Conservation (phyloP, 495 filamentous ascomycete genomes). For the Niebla homalea region DNA sequence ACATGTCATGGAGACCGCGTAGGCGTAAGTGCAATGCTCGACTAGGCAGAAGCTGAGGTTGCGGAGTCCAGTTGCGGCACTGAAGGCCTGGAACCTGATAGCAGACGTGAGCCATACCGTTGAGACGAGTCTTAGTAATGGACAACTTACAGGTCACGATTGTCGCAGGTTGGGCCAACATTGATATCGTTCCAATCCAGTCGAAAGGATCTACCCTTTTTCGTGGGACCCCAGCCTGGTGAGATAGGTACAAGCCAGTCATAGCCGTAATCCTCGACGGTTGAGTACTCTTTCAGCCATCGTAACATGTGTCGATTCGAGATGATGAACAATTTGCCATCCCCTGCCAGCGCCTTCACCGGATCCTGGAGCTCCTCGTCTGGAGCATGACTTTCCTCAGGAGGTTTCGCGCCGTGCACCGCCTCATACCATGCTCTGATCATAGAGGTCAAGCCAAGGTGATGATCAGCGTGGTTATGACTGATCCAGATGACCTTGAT, state of each 20-base stretch:
- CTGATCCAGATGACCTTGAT: conserved; percentile 85
- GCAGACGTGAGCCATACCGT: too few relatives aligned
- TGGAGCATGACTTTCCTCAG: conserved; percentile 6
- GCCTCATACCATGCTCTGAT: conserved; percentile 63
- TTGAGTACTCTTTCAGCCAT: conserved; percentile 65
- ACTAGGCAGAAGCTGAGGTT: conserved; percentile 46
- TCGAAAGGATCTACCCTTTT: not conserved
- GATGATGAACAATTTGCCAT: conserved; percentile 44
- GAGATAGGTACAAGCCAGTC: conserved; percentile 39
- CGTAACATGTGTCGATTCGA: conserved; percentile 50
- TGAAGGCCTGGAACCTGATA: conserved; percentile 15
- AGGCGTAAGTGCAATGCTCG: conserved; percentile 63
- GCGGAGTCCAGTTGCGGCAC: conserved; percentile 29
- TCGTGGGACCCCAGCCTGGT: not conserved
- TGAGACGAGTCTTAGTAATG: not conserved
- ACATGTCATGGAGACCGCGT: conserved; percentile 66
- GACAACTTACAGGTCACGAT: conserved; percentile 9
- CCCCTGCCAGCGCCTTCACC: conserved; percentile 25
- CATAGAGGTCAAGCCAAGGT: conserved; percentile 66
- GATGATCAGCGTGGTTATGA: conserved; percentile 93
- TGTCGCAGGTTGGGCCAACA: conserved; percentile 10
- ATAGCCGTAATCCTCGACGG: conserved; percentile 66
- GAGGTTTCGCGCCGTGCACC: conserved; percentile 25
- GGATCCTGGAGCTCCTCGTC: conserved; percentile 12
- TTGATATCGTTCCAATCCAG: conserved; percentile 12